Percentiles rank a stretch among this genome's conserved stretches.
These are phyloP conservation scores for Eucalyptus brandiana DNA, from an alignment of 345 rosid species.

Conservation along the genomic window DNA sequence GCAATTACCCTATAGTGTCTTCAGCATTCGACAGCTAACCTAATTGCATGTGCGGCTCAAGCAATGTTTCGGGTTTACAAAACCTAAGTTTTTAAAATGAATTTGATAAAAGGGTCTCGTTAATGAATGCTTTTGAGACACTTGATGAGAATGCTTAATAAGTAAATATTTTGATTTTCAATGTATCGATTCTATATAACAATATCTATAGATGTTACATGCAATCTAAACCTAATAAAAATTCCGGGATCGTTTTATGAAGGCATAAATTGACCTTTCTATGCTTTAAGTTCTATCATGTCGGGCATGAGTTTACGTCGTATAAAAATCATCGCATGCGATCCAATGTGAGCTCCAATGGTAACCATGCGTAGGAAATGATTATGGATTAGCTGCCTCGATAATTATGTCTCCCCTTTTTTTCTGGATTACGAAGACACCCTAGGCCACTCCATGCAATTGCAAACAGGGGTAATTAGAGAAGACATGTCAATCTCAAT, in stretches of 20 bases:
- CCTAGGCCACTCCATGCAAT: not conserved
- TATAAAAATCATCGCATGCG: rapidly evolving
- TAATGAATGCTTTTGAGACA: rapidly evolving
- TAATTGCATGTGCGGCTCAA: not conserved
- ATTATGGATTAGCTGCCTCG: not conserved
- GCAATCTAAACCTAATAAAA: no score
- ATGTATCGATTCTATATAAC: rapidly evolving
- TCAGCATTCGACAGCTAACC: not conserved
- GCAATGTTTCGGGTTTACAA: not conserved
- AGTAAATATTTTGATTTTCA: not conserved
- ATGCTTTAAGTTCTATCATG: not conserved
- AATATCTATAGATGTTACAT: no score
- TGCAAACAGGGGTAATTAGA: not conserved
- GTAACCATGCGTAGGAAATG: not conserved
- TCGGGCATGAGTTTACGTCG: rapidly evolving
- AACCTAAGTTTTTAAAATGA: not conserved
- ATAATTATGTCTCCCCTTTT: not conserved
- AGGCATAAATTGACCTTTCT: rapidly evolving
- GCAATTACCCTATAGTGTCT: not conserved
- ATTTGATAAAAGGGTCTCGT: rapidly evolving
- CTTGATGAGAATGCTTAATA: rapidly evolving
- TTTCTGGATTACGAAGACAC: not conserved
- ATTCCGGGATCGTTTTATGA: rapidly evolving
- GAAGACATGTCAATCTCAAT: not conserved
- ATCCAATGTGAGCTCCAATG: not conserved